Evolutionary conservation across 768 basidiomycete genomes (phyloP).

Genomic region (Hemileccinum impolitum): DNA sequence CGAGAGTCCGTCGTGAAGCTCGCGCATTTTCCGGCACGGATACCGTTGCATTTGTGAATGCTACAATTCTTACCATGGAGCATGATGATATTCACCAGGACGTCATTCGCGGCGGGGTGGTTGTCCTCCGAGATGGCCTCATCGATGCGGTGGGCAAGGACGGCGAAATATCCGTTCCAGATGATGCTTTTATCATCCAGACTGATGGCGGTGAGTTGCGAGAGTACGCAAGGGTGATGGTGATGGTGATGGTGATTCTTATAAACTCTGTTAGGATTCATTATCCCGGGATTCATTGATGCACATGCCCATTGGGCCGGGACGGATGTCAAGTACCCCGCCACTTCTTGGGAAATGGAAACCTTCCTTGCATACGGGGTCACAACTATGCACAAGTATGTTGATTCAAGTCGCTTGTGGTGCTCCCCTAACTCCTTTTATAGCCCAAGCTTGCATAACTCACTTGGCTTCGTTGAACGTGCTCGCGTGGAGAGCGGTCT

Average conservation of each 20-base stretch:
- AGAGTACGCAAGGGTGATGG: not conserved
- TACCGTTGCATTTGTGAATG: constrained; percentile 60
- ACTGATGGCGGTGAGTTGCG: constrained; percentile 54
- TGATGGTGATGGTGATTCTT: not conserved
- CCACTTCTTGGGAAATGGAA: constrained; percentile 71
- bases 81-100: constrained; percentile 48
- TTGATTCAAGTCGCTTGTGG: not conserved
- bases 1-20: constrained; percentile 55
- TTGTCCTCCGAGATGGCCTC: constrained; percentile 55
- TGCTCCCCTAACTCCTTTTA: not conserved
- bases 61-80: constrained; percentile 69
- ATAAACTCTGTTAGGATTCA: constrained; percentile 42
- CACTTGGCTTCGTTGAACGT: constrained; percentile 62
- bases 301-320: constrained; percentile 76
- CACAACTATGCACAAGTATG: constrained; percentile 74
- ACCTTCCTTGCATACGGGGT: constrained; percentile 75
- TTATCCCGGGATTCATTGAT: constrained; percentile 73
- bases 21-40: constrained; percentile 27
- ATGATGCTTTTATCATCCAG: constrained; percentile 47
- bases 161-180: constrained; percentile 32
- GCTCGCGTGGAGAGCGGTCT: constrained; percentile 66
- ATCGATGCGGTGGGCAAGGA: constrained; percentile 47
- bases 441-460: constrained; percentile 65
- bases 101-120: constrained; percentile 47
- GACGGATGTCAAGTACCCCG: constrained; percentile 48